Conservation (phyloP, 140 eudicot species). For the Stevia rebaudiana region DNA sequence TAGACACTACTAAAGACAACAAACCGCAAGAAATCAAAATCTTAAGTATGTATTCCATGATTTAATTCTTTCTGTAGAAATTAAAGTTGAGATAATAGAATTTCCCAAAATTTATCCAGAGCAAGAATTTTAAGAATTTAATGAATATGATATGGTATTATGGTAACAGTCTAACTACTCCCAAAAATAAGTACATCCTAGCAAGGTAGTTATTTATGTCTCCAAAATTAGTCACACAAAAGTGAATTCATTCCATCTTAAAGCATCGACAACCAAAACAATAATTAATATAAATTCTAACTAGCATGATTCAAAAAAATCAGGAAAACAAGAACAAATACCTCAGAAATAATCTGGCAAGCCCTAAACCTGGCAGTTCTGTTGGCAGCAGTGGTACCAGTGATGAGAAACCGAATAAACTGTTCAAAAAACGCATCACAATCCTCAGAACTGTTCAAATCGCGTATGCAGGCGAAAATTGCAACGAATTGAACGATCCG, state of each 20-base stretch:
- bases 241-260: not conserved
- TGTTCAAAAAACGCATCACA: slow-evolving; percentile 52
- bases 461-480: slow-evolving; percentile 40
- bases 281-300: not conserved
- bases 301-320: not conserved
- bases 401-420: slow-evolving; percentile 56
- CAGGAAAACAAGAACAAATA: slow-evolving; percentile 3
- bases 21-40: slow-evolving; percentile 1
- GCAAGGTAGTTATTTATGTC: not conserved
- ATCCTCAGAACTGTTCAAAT: slow-evolving; percentile 11
- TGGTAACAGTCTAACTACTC: not conserved
- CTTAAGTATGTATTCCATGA: not conserved
- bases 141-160: not conserved
- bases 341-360: slow-evolving; percentile 96
- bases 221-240: slow-evolving; percentile 1
- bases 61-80: not conserved
- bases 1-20: not conserved
- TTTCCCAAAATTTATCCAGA: not conserved
- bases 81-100: not conserved
- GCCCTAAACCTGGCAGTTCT: slow-evolving; percentile 84
- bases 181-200: not conserved
- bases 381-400: slow-evolving; percentile 51
- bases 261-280: not conserved
- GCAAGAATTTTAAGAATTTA: not conserved
- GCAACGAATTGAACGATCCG: slow-evolving; percentile 66